Percentiles rank a stretch among this genome's conserved stretches.
Evolutionary conservation across 306 rosid species (phyloP).

Genomic region (Begonia loranthoides): DNA sequence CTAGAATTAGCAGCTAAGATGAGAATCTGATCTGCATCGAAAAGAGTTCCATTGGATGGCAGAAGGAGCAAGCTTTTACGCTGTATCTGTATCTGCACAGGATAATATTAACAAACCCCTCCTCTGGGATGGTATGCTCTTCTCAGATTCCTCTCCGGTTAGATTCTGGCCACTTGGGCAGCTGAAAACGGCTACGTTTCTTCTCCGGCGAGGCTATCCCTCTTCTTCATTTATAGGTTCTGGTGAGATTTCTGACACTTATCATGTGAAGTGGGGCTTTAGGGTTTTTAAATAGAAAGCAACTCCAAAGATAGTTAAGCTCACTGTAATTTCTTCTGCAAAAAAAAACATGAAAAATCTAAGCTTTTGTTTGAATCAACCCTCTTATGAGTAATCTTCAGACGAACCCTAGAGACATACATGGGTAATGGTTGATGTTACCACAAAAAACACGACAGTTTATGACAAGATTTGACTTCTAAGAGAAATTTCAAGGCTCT

Average conservation of each 20-base stretch:
- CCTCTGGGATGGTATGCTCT: not conserved
- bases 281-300: conserved; percentile 1
- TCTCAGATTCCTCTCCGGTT: not conserved
- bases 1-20: too few relatives aligned
- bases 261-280: conserved; percentile 57
- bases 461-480: too few relatives aligned
- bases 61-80: not conserved
- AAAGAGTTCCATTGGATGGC: not conserved
- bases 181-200: not conserved
- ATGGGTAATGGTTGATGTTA: too few relatives aligned
- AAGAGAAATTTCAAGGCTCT: too few relatives aligned
- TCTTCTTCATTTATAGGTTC: not conserved
- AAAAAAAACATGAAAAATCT: too few relatives aligned
- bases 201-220: not conserved
- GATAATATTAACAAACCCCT: conserved; percentile 1
- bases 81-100: not conserved
- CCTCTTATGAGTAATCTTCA: too few relatives aligned
- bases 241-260: conserved; percentile 46
- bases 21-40: conserved; percentile 1
- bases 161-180: too few relatives aligned
- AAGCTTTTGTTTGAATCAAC: too few relatives aligned
- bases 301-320: not conserved
- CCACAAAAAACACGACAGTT: too few relatives aligned
- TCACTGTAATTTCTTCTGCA: not conserved
- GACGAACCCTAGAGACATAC: too few relatives aligned